Percentiles rank a stretch among this genome's conserved stretches.
Evolutionary conservation across 352 stramenopile genomes (phyloP).

Genomic region (Globisporangium parvum): DNA sequence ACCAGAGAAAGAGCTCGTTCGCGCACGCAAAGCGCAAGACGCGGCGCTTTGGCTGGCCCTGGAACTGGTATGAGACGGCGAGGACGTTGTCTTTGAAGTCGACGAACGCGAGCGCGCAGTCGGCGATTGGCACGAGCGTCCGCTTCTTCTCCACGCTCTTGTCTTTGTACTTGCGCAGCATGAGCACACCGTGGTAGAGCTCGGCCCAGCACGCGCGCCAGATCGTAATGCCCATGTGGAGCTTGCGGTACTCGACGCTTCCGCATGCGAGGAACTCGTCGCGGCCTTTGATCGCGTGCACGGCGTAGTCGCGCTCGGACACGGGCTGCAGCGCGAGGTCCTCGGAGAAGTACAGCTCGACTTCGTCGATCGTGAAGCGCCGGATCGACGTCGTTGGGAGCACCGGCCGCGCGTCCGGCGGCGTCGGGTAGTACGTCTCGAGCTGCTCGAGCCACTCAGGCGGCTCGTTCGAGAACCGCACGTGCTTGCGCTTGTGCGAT

Average conservation of each 20-base stretch:
- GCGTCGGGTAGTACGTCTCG: constrained; percentile 46
- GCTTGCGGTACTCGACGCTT: constrained; percentile 34
- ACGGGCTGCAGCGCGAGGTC: constrained; percentile 31
- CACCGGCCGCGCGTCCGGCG: constrained; percentile 22
- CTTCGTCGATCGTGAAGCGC: constrained; percentile 54
- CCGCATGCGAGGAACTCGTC: constrained; percentile 49
- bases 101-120: constrained; percentile 39
- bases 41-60: constrained; percentile 33
- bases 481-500: constrained; percentile 5
- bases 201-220: constrained; percentile 64
- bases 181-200: constrained; percentile 60
- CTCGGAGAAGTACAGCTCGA: constrained; percentile 62
- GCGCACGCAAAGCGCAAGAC: constrained; percentile 46
- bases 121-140: constrained; percentile 40
- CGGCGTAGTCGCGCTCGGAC: constrained; percentile 29
- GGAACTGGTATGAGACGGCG: constrained; percentile 56
- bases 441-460: constrained; percentile 21
- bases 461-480: constrained; percentile 52
- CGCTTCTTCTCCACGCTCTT: constrained; percentile 46
- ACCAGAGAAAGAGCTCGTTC: constrained; percentile 69
- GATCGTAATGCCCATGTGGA: constrained; percentile 33
- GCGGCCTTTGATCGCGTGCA: constrained; percentile 40
- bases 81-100: constrained; percentile 45
- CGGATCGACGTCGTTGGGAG: constrained; percentile 38
- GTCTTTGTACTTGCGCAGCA: constrained; percentile 50